Evolutionary conservation across 1,284 basidiomycete genomes (phyloP).

Genomic region (Vanrija pseudolonga): DNA sequence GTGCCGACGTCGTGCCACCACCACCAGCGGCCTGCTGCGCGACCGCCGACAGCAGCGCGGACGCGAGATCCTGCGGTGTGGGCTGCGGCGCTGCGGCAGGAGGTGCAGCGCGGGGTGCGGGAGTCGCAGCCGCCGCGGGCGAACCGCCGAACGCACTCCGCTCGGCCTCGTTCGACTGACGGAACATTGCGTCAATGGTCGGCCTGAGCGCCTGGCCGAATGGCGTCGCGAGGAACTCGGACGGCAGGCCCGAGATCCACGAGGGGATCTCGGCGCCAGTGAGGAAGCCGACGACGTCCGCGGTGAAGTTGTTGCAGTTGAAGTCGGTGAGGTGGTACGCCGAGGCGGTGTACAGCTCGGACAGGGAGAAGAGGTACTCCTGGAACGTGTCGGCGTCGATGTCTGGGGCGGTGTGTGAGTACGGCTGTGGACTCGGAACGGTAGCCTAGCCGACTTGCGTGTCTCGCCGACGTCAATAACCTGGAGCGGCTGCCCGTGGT

Average conservation of each 20-base stretch:
- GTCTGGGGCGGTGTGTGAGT: conserved; percentile 26
- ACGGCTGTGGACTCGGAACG: too few relatives aligned
- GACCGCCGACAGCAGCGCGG: conserved; percentile 63
- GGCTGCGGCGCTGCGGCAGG: not conserved
- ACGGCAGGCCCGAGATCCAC: conserved; percentile 76
- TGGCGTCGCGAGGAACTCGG: conserved; percentile 84
- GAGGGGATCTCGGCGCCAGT: conserved; percentile 72
- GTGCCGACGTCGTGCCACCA: conserved; percentile 33
- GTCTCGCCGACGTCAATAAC: conserved; percentile 78
- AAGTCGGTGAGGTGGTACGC: conserved; percentile 83
- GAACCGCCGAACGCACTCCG: conserved; percentile 5
- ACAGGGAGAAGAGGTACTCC: conserved; percentile 72
- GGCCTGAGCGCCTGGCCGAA: conserved; percentile 82
- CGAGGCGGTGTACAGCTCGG: conserved; percentile 75
- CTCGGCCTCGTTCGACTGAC: conserved; percentile 63
- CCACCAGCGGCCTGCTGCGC: conserved; percentile 55
- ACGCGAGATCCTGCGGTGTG: conserved; percentile 48
- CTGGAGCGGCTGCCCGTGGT: conserved; percentile 74
- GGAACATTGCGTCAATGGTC: conserved; percentile 82
- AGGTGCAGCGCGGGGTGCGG: conserved; percentile 51
- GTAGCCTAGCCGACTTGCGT: not conserved
- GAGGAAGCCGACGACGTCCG: conserved; percentile 77
- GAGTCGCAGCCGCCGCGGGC: conserved; percentile 9
- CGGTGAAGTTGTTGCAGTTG: conserved; percentile 82
- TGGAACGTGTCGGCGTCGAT: conserved; percentile 78